Evolutionary conservation across 352 stramenopile species (phyloP).

Genomic region (Phytopythium vexans): DNA sequence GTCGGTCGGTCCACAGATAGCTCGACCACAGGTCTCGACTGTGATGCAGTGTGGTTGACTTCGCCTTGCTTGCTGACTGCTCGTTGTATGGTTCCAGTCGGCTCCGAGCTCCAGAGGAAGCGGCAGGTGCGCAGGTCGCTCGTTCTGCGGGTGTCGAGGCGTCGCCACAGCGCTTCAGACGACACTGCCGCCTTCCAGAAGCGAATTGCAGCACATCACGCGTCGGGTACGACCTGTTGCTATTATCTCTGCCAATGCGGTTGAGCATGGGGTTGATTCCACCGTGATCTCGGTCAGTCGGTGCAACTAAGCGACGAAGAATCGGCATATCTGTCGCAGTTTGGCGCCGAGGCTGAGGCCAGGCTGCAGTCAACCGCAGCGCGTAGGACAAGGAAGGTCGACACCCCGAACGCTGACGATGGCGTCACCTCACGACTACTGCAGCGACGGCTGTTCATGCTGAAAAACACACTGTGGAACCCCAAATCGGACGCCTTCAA

Average conservation of each 20-base stretch:
- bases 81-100: conserved; percentile 4
- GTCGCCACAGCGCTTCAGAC: conserved; percentile 15
- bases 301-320: conserved; percentile 57
- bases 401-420: neutral
- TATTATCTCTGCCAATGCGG: neutral
- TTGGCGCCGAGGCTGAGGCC: conserved; percentile 54
- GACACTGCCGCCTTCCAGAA: conserved; percentile 10
- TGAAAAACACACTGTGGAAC: conserved; percentile 70
- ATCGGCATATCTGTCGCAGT: conserved; percentile 46
- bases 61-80: neutral
- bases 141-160: conserved; percentile 49
- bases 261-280: neutral
- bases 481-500: conserved; percentile 57
- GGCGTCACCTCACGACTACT: conserved; percentile 20
- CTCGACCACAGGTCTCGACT: neutral
- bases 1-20: neutral
- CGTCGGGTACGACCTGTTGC: conserved; percentile 31
- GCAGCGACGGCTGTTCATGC: conserved; percentile 63
- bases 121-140: conserved; percentile 31
- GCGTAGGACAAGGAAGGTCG: too few species aligned
- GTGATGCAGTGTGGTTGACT: neutral
- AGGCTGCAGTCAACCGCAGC: conserved; percentile 11
- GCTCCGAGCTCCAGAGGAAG: conserved; percentile 10
- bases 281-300: conserved; percentile 24
- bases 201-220: conserved; percentile 52